Evolutionary conservation across 257 asterid species (phyloP), one percentile per base, ranked within the genome.

Genomic region (Marsdenia floribunda): DNA sequence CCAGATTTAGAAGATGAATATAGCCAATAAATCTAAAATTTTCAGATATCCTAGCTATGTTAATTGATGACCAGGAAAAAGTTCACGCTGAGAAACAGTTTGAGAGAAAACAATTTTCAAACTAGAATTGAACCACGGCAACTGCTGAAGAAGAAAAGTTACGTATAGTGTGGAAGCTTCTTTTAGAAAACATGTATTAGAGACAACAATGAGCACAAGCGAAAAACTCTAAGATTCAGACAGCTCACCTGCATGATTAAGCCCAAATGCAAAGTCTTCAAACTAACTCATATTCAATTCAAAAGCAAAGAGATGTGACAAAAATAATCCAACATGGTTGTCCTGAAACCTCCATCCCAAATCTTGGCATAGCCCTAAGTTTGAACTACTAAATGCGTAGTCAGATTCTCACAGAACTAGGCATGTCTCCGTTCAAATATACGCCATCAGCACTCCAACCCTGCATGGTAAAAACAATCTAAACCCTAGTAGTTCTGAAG

Each of bases 381-480:
- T 81, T 78, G 86, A 73, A 82, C 83, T 80, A 80, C 57, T 81
- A 81, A 75, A 80, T 79, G 35, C 70, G 77, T 61, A 70, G 77
- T 77, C 73, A 75, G 81, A 75, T 52, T 85, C 86, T 83, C 81
- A 83, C 77, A 77, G 44, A 65, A 78, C 79, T 72, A 82, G 73
- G 86, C 77, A 82, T 77, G 78, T 84, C 89, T 76, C 81, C 86
- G 79, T 69, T 68, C 78, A 76, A 50, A 80, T 46, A 70, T 21
- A 75, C 44, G 76, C 70, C 73, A 67, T 82, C 85, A 72, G 83
- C 84, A 85, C 80, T 79, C 83, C 80, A 68, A 58, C 61, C 83
- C 90, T 84, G 86, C 89, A 82, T 72, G 67, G 73, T 71, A 58
- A 77, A 75, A 80, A 79, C 77, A 72, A 46, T 80, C 93, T 82